Conservation (phyloP, 164 flowering plant species). For the Cinnamomum chago region DNA sequence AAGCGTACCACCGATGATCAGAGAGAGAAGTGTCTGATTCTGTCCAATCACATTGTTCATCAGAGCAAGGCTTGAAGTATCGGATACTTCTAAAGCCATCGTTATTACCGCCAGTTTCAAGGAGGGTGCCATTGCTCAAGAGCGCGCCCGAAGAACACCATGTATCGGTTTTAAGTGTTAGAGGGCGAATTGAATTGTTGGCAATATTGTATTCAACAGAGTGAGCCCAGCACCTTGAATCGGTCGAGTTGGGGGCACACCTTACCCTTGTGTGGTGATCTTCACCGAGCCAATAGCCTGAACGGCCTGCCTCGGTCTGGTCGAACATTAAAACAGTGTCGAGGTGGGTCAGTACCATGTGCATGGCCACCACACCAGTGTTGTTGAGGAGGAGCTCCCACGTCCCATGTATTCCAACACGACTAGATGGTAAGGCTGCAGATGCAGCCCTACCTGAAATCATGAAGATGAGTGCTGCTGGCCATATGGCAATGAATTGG, state of each 20-base stretch:
- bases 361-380: conserved; percentile 73
- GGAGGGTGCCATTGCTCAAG: conserved; percentile 53
- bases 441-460: neutral
- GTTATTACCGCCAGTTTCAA: conserved; percentile 56
- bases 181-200: conserved; percentile 38
- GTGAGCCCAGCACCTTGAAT: conserved; percentile 62
- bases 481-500: neutral
- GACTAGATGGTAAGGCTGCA: neutral
- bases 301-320: conserved; percentile 40
- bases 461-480: neutral
- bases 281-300: conserved; percentile 28
- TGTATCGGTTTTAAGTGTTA: conserved; percentile 47
- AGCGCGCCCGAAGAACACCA: conserved; percentile 80
- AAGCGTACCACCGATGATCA: conserved; percentile 54
- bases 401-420: conserved; percentile 24
- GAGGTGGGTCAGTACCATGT: conserved; percentile 58
- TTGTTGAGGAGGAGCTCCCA: conserved; percentile 58
- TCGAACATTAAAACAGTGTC: conserved; percentile 64
- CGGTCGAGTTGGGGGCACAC: conserved; percentile 22
- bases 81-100: conserved; percentile 39
- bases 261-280: conserved; percentile 19
- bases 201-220: conserved; percentile 57
- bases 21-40: conserved; percentile 11
- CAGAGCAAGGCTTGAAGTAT: conserved; percentile 39
- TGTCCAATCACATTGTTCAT: conserved; percentile 46